Evolutionary conservation across 257 asterid species (phyloP).

Genomic region (Forsythia viridissima): DNA sequence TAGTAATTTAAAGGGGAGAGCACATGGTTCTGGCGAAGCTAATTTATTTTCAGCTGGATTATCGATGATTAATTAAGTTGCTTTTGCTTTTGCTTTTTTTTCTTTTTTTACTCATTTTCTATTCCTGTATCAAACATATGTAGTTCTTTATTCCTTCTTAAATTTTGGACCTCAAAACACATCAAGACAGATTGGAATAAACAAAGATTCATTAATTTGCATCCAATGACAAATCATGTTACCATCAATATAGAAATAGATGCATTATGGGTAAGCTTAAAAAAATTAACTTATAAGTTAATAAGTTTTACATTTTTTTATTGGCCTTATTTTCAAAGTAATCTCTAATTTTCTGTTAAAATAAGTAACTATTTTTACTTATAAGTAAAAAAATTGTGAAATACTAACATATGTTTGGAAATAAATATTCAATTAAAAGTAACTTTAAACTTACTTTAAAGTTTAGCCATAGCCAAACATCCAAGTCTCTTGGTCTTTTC

Average conservation of each 20-base stretch:
- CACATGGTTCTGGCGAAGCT: slow-evolving; percentile 43
- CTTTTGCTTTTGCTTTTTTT: slow-evolving; percentile 29
- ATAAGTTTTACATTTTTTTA: background rate
- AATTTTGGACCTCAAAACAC: slow-evolving; percentile 34
- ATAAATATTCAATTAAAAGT: background rate
- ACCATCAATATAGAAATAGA: slow-evolving; percentile 9
- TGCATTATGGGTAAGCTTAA: background rate
- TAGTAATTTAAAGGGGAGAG: slow-evolving; percentile 29
- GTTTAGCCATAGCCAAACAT: no score
- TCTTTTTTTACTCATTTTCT: slow-evolving; percentile 16
- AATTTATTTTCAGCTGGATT: slow-evolving; percentile 21
- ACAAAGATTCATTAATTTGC: slow-evolving; percentile 30
- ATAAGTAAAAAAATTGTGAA: background rate
- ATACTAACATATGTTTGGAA: background rate
- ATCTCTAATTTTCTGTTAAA: background rate
- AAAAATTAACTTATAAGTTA: no score
- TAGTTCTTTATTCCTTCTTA: slow-evolving; percentile 41
- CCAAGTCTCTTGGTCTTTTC: no score
- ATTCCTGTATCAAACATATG: slow-evolving; percentile 25
- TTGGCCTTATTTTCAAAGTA: background rate
- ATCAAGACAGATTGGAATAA: slow-evolving; percentile 33
- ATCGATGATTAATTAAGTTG: slow-evolving; percentile 26
- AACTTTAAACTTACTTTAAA: no score
- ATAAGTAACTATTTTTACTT: no score
- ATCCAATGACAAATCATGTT: slow-evolving; percentile 7